Evolutionary conservation across 2,329 filamentous ascomycete species (phyloP), one percentile per base, ranked within the genome.

Genomic region (Xylariaceae sp.): DNA sequence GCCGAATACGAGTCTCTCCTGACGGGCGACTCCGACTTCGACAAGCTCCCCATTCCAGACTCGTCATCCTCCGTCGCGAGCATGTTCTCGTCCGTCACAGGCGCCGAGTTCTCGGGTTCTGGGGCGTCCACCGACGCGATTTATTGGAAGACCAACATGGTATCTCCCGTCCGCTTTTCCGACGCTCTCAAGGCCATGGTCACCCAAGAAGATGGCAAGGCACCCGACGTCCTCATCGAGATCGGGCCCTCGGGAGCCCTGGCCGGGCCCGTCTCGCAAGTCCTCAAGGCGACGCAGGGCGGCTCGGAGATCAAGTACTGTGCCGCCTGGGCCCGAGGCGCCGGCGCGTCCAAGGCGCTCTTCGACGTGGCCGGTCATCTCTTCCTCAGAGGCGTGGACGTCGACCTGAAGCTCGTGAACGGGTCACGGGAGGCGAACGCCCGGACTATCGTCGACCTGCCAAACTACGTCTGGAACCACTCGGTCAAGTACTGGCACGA

Each of bases 121-220:
- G n/a, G n/a, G n/a, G n/a, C n/a, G n/a, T n/a, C n/a, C n/a, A n/a
- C 38, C 6, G 43, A 46, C 31, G 32, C 39, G 1, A 2, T 26
- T 3, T 61, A 60, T 32, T 61, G 57, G 59, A 46, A 41, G 31
- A 34, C n/a, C 0, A 61, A 59, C 37, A 55, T 60, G 52, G 41
- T 53, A 1, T 55, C 51, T 1, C 50, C 54, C 0, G 59, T 61
- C 2, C 44, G 36, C 1, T 61, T 61, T 23, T 4, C 14, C n/a
- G 30, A 52, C 14, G 55, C 55, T 0, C 11, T 46, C 4, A 29
- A 17, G 15, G 36, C 26, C 2, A 14, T 57, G 15, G 13, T 41
- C 7, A 24, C 21, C 6, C 21, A 11, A 11, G 2, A 21, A 39
- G 2, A 38, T 38, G 6, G 19, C 29, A 9, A 40, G 9, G 28